Base-by-base conservation (phyloP, 2,329 filamentous ascomycete genomes). In the Zasmidium cellare region DNA sequence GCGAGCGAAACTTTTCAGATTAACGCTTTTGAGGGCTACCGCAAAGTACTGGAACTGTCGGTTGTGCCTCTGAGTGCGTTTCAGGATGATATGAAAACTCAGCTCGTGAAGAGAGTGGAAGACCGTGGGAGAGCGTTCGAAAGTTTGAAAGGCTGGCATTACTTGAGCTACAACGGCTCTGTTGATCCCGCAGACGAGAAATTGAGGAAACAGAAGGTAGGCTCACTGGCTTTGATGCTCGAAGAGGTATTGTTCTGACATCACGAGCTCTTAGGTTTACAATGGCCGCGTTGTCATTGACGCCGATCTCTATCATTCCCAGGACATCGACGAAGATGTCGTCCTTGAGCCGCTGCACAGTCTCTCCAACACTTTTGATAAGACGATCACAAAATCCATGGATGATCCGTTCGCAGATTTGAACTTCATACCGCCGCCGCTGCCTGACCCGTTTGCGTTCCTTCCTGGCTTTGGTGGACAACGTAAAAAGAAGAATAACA, bases 61-160 rank as follows among this genome's bases (percentile, higher is more conserved):
- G 64, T 64, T 0, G 58, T 63, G 9, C 66, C 67, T 14, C 49
- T 66, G 23, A 14, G 47, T 18, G 35, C 35, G 6, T 41, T 41
- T n/a, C 3, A 14, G 16, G 35, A 16, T 9, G 35, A 41, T 5
- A 18, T 18, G 12, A 41, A 18, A n/a, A 3, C 7, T 14, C 57
- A 53, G 1, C 31, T 67, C n/a, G 51, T 60, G 38, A 9, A 58
- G 9, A 23, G 46, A 18, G 55, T 67, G 11, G 41, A 62, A 18
- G 48, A 57, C 20, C 61, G 68, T 38, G 67, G 67, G 12, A 56
- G 58, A 1, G 53, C 28, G 1, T 70, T 63, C 50, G 67, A 65
- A 41, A 20, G 51, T 9, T 57, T 60, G 49, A 58, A 64, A 24
- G 67, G 68, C n/a, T 64, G 65, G 53, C 60, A 67, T 45, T 68